Evolutionary conservation across 805 yeast species (phyloP).

Genomic region (Ogataea angusta): DNA sequence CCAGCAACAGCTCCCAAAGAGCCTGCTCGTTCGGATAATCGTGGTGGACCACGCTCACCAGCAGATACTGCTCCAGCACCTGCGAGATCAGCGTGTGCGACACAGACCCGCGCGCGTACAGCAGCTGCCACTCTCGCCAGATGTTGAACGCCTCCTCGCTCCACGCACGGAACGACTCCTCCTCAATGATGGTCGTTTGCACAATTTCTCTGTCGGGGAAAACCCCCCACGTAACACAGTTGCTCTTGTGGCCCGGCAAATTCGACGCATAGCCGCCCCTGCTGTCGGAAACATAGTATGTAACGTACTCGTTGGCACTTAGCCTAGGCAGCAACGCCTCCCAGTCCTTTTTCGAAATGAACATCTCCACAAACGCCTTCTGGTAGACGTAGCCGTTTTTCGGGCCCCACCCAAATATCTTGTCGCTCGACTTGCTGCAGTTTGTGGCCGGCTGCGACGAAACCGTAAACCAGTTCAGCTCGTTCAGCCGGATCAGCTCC

Average conservation of each 20-base stretch:
- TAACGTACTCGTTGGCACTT: conserved; percentile 46
- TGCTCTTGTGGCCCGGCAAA: conserved; percentile 51
- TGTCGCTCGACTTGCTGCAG: conserved; percentile 73
- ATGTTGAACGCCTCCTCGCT: conserved; percentile 90
- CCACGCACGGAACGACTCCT: conserved; percentile 94
- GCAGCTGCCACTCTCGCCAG: conserved; percentile 88
- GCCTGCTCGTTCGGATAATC: conserved; percentile 71
- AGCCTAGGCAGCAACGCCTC: conserved; percentile 52
- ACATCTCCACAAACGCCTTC: conserved; percentile 89
- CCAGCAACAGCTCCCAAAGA: conserved; percentile 66
- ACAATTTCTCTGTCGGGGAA: conserved; percentile 87
- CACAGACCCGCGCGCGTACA: conserved; percentile 58
- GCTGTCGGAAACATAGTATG: conserved; percentile 73
- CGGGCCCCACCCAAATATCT: conserved; percentile 98
- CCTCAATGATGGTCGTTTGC: conserved; percentile 90
- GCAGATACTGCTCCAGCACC: conserved; percentile 59
- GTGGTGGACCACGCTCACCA: conserved; percentile 87
- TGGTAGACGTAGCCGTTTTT: conserved; percentile 83
- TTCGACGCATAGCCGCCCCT: conserved; percentile 59
- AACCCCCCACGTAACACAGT: conserved; percentile 97
- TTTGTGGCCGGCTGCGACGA: conserved; percentile 96
- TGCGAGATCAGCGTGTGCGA: conserved; percentile 60
- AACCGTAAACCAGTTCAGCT: conserved; percentile 74
- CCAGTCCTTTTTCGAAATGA: conserved; percentile 76
- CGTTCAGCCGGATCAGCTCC: conserved; percentile 76